A percentile compares a stretch with the other conserved stretches of the same genome.
Evolutionary conservation across 768 basidiomycete genomes (phyloP).

Genomic region (Suillus subluteus): DNA sequence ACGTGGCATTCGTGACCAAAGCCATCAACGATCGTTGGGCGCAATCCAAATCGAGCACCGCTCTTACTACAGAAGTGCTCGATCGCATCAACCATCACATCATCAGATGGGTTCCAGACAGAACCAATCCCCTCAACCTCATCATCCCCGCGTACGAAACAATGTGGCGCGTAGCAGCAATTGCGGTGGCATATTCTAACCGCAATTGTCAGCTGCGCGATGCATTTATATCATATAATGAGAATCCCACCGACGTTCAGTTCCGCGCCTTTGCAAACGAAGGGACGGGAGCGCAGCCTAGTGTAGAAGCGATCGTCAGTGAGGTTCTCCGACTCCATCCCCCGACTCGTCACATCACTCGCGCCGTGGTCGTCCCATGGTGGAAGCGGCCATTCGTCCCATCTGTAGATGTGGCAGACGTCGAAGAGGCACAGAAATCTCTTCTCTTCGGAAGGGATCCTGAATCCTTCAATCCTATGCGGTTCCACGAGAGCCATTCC

Average conservation of each 20-base stretch:
- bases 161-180: constrained; percentile 57
- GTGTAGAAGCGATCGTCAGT: constrained; percentile 40
- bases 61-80: constrained; percentile 27
- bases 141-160: constrained; percentile 61
- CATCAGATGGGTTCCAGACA: constrained; percentile 41
- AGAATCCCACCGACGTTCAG: constrained; percentile 29
- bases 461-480: constrained; percentile 41
- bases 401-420: constrained; percentile 26
- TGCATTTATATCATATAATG: constrained; percentile 35
- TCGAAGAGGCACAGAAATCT: constrained; percentile 27
- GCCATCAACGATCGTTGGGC: constrained; percentile 41
- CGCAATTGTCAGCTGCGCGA: constrained; percentile 18
- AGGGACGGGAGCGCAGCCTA: constrained; percentile 22
- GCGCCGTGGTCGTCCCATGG: constrained; percentile 20
- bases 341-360: constrained; percentile 51
- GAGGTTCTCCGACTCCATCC: constrained; percentile 56
- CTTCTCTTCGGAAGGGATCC: constrained; percentile 42
- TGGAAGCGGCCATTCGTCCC: constrained; percentile 10
- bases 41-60: constrained; percentile 43
- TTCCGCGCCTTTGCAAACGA: constrained; percentile 29
- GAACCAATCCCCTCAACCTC: constrained; percentile 44
- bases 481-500: constrained; percentile 30
- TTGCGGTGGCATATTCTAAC: constrained; percentile 37
- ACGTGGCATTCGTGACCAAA: constrained; percentile 38
- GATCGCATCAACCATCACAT: constrained; percentile 39